A percentile compares a stretch with the other conserved stretches of the same genome.
phyloP scores from a whole-genome alignment of 1,284 basidiomycete species.

The Ustanciosporium gigantosporum region DNA sequence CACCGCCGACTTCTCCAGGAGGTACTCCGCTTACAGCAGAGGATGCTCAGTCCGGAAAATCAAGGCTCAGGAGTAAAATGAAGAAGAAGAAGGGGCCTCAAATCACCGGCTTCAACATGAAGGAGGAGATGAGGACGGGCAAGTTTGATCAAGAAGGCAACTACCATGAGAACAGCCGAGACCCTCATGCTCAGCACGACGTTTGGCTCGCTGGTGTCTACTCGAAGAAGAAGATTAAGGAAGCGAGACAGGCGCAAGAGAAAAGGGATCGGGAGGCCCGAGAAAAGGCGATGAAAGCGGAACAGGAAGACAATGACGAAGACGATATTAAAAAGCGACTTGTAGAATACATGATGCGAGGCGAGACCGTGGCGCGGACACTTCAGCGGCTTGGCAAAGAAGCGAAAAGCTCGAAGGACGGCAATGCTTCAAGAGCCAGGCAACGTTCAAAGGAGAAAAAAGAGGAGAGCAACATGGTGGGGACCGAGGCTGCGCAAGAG shows the following conservation, averaged over 20 bases:
- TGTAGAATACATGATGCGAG: constrained; percentile 76
- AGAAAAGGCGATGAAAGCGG: constrained; percentile 66
- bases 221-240: constrained; percentile 77
- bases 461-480: too few relatives aligned
- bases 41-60: neutral
- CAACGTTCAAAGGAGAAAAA: too few relatives aligned
- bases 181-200: constrained; percentile 89
- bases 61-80: neutral
- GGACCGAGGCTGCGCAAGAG: neutral
- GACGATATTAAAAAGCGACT: constrained; percentile 63
- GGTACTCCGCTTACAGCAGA: constrained; percentile 9
- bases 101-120: constrained; percentile 97
- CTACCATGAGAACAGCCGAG: constrained; percentile 78
- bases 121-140: constrained; percentile 95
- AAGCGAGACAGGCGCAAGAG: constrained; percentile 69
- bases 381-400: constrained; percentile 78
- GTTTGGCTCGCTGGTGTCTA: constrained; percentile 89
- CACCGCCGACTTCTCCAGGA: constrained; percentile 40
- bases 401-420: constrained; percentile 65
- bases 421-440: neutral
- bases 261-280: constrained; percentile 66
- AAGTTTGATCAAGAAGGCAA: constrained; percentile 90
- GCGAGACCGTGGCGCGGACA: constrained; percentile 87
- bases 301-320: constrained; percentile 72
- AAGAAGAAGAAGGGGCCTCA: constrained; percentile 71